phyloP scores from a whole-genome alignment of 106 monocot genomes.

The Alisma plantagoaquatica region DNA sequence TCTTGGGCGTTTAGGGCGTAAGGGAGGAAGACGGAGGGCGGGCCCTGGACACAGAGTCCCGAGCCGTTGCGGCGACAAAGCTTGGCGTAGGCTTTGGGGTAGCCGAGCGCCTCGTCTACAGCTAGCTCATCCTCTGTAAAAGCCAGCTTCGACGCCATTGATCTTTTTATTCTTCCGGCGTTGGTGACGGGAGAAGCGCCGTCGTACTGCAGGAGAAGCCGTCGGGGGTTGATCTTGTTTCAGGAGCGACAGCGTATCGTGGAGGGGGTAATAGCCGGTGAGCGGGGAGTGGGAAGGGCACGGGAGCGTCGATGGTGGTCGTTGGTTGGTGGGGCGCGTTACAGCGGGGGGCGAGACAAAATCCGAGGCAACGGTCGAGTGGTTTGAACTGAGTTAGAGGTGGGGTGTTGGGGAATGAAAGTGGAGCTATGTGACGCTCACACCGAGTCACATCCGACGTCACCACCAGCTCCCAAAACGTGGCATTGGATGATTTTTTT shows the following conservation, averaged over 20 bases:
- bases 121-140: slow-evolving; percentile 40
- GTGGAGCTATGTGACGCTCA: too few species aligned
- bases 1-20: slow-evolving; percentile 54
- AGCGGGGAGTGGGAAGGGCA: not conserved
- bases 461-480: too few species aligned
- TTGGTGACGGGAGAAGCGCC: not conserved
- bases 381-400: too few species aligned
- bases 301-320: too few species aligned
- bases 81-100: slow-evolving; percentile 51
- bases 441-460: too few species aligned
- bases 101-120: slow-evolving; percentile 39
- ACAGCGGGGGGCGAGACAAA: too few species aligned
- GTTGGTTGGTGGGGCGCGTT: too few species aligned
- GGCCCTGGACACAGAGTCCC: slow-evolving; percentile 34
- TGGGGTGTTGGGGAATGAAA: too few species aligned
- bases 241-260: not conserved
- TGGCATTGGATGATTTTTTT: too few species aligned
- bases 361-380: slow-evolving; percentile 9
- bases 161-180: not conserved
- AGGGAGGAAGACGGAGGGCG: slow-evolving; percentile 54
- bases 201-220: not conserved
- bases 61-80: slow-evolving; percentile 28
- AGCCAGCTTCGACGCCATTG: slow-evolving; percentile 9
- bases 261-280: not conserved
- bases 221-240: not conserved